Evolutionary conservation across 768 basidiomycete species (phyloP).

Genomic region (Leucocoprinus leucothites): DNA sequence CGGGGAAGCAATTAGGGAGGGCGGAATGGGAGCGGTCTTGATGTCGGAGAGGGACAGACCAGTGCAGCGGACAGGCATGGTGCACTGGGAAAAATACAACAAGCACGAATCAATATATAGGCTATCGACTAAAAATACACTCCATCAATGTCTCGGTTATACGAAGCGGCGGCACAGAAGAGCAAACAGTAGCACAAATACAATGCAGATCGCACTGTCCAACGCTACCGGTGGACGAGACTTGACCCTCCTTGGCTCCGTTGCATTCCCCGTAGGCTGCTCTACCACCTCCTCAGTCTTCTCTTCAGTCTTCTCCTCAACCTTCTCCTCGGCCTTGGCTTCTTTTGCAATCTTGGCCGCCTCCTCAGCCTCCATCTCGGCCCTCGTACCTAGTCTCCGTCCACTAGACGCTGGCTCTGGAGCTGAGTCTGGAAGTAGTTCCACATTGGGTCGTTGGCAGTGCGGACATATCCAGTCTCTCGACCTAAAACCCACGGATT

Average conservation of each 20-base stretch:
- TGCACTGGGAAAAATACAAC: slow-evolving; percentile 1
- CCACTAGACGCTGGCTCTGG: not conserved
- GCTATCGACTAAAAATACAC: slow-evolving; percentile 12
- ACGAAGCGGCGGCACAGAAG: slow-evolving; percentile 62
- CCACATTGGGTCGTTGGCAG: slow-evolving; percentile 65
- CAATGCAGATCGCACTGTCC: slow-evolving; percentile 71
- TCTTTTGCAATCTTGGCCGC: not conserved
- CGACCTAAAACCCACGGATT: slow-evolving; percentile 46
- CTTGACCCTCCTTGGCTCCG: slow-evolving; percentile 19
- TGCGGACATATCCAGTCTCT: slow-evolving; percentile 78
- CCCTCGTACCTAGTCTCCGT: not conserved
- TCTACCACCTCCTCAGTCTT: not conserved
- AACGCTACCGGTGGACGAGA: slow-evolving; percentile 56
- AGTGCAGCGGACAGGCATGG: slow-evolving; percentile 29
- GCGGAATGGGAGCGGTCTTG: slow-evolving; percentile 49
- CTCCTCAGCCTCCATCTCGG: not conserved
- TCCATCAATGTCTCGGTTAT: slow-evolving; percentile 20
- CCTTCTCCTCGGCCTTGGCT: not conserved
- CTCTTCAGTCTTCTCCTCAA: not conserved
- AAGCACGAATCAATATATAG: slow-evolving; percentile 4
- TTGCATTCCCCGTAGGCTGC: not conserved
- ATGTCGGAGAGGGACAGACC: slow-evolving; percentile 28
- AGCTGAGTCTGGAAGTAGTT: slow-evolving; percentile 58
- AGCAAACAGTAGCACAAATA: slow-evolving; percentile 65
- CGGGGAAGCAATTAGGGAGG: slow-evolving; percentile 53